Base-by-base conservation (phyloP, 2,329 filamentous ascomycete genomes). In the Nothophaeocryptopus gaeumannii region DNA sequence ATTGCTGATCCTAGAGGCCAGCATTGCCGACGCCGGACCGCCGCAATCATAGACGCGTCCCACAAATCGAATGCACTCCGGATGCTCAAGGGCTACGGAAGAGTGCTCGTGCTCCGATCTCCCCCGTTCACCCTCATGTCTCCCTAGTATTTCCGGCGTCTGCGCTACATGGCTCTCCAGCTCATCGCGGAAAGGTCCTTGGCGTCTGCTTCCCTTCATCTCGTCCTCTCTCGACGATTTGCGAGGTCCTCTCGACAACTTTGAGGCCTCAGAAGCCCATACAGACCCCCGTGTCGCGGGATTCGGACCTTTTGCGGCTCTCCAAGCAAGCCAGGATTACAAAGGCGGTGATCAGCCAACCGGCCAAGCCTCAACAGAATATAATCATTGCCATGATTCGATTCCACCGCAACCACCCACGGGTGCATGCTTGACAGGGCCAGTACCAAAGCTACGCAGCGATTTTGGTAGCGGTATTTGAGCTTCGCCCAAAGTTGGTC, bases 281-380 rank as follows among this genome's bases (percentile, higher is more conserved):
- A 14, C 26, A 15, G 40, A 29, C 38, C 33, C 12, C 20, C 39
- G 26, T 39, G 34, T 26, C 39, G 36, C 34, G 31, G 30, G 13
- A 38, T 37, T 47, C 49, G 49, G 49, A 51, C 39, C 44, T 43
- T 43, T 31, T 51, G 13, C 44, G 39, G 39, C 40, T 38, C 38
- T 35, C 40, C 39, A 16, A 42, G 8, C 38, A 8, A 43, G 10
- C 26, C 32, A 13, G 32, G 38, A 37, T 48, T 38, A 48, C 38
- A 41, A 39, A 8, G 31, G 26, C 16, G 15, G 34, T 14, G n/a
- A n/a, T 41, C 45, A 32, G 36, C 31, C 26, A 39, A 32, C n/a
- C 35, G 35, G 44, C 44, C 39, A 45, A 39, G 39, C 35, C 45
- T 39, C 50, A 45, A 44, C 32, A 37, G 36, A 48, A 37, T 45